phyloP scores from a whole-genome alignment of 441 rosid genomes.

The Gossypium trilobum region DNA sequence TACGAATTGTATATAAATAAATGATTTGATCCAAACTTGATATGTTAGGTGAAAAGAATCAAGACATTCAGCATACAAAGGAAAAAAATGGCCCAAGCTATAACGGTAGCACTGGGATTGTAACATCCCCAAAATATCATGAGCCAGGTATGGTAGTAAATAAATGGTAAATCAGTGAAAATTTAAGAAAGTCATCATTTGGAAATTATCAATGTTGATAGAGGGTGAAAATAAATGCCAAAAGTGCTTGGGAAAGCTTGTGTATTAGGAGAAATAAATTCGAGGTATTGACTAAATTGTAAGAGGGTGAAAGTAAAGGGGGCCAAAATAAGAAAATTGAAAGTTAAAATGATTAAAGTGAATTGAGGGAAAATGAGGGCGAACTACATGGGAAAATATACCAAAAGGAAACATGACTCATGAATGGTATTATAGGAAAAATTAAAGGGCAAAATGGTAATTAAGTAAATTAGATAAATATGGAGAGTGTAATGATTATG shows the following conservation, averaged over 20 bases:
- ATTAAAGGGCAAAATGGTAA: background rate
- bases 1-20: background rate
- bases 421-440: background rate
- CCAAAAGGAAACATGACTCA: background rate
- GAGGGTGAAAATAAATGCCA: background rate
- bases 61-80: background rate
- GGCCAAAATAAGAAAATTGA: background rate
- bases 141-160: background rate
- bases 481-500: background rate
- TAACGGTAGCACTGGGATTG: background rate
- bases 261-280: background rate
- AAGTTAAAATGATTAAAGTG: background rate
- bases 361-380: background rate
- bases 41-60: background rate
- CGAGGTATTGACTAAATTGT: background rate
- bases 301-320: background rate
- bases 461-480: background rate
- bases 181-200: background rate
- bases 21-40: background rate
- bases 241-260: background rate
- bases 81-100: background rate
- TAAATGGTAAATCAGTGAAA: background rate
- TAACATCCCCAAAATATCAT: background rate
- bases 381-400: background rate
- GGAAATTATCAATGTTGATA: background rate